These are phyloP conservation scores for Sonneratia caseolaris DNA, from an alignment of 345 rosid species.

Conservation along the genomic window DNA sequence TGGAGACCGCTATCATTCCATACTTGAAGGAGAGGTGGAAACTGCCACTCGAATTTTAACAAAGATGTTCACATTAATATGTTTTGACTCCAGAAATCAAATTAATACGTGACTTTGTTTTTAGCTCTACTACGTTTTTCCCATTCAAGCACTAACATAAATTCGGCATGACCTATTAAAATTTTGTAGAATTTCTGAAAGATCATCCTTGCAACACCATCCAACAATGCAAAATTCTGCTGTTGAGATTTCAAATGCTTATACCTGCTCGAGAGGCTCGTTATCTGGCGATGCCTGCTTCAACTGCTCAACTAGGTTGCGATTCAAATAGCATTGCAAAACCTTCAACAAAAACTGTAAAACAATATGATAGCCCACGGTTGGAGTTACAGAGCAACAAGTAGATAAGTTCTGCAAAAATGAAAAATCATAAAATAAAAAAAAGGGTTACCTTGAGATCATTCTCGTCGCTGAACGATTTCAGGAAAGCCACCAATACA, in stretches of 20 bases:
- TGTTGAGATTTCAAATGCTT: background rate
- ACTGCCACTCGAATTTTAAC: background rate
- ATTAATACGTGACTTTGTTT: background rate
- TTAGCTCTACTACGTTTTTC: background rate
- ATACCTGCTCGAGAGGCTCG: conserved; percentile 63
- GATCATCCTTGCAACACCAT: background rate
- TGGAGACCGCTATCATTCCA: background rate
- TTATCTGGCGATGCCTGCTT: conserved; percentile 25
- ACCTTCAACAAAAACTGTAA: conserved; percentile 34
- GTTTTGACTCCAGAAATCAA: background rate
- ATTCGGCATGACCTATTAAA: background rate
- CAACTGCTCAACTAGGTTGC: conserved; percentile 25
- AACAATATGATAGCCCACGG: background rate
- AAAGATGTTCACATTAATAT: background rate
- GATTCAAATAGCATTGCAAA: conserved; percentile 36
- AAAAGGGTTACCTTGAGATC: conserved; percentile 34
- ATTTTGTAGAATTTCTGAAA: background rate
- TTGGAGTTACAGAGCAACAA: background rate
- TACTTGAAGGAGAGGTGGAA: background rate
- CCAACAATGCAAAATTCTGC: background rate
- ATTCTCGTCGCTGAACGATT: conserved; percentile 33
- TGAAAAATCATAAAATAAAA: background rate
- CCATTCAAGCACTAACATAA: background rate
- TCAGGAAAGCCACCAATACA: conserved; percentile 49
- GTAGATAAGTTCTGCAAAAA: background rate